These are phyloP conservation scores for Eucalyptus melliodora DNA, from an alignment of 345 rosid genomes.

Conservation along the genomic window DNA sequence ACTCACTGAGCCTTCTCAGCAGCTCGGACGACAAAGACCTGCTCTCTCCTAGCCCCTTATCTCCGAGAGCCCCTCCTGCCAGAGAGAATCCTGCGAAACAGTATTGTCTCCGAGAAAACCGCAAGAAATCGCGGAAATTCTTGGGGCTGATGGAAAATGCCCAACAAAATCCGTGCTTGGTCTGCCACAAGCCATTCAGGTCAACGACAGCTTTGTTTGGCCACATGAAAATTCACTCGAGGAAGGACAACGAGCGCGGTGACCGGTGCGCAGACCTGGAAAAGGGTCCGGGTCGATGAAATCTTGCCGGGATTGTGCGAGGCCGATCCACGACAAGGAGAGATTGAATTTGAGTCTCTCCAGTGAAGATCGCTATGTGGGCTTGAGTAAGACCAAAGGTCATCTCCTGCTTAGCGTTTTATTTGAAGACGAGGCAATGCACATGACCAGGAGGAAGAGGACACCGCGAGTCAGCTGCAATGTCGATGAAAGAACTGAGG, in stretches of 20 bases:
- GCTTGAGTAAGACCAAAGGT: background rate
- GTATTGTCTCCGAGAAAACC: conserved; percentile 46
- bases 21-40: no score
- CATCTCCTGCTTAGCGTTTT: background rate
- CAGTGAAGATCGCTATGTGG: background rate
- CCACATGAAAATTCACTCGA: conserved; percentile 41
- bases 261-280: conserved; percentile 25
- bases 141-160: background rate
- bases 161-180: background rate
- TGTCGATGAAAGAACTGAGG: background rate
- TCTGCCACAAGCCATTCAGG: conserved; percentile 22
- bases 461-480: background rate
- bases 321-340: background rate
- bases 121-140: conserved; percentile 51
- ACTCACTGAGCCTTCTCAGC: no score
- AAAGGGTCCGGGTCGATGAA: conserved; percentile 16
- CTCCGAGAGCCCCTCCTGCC: background rate
- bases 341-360: background rate
- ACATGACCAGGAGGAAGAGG: background rate
- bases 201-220: conserved; percentile 25
- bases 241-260: conserved; percentile 12
- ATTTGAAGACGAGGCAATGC: background rate
- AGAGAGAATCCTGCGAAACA: background rate
- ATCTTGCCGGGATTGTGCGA: background rate
- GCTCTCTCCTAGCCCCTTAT: no score